phyloP scores from a whole-genome alignment of 371 early-diverging fungal species.

The Thermomucor indicae-seudaticae region DNA sequence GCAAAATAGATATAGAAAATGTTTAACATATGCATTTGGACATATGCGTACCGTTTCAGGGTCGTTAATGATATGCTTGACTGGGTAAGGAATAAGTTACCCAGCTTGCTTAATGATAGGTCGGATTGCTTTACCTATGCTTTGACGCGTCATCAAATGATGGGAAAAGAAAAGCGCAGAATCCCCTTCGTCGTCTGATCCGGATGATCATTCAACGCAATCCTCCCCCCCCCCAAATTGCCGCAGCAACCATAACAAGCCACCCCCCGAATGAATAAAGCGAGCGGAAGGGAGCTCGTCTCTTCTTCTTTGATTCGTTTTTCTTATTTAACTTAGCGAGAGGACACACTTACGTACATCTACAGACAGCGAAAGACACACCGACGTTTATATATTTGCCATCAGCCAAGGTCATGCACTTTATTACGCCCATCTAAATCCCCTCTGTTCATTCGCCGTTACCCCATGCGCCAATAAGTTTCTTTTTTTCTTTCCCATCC shows the following conservation, averaged over 20 bases:
- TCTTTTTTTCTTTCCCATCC: not conserved
- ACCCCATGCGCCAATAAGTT: constrained; percentile 10
- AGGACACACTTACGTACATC: too few species aligned
- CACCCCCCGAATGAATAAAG: not conserved
- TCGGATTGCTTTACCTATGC: too few species aligned
- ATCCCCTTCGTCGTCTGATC: too few species aligned
- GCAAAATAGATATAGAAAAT: not conserved
- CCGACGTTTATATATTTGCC: not conserved
- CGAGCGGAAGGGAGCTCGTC: not conserved
- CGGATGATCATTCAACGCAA: too few species aligned
- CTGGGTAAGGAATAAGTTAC: constrained; percentile 1
- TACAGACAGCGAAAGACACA: too few species aligned
- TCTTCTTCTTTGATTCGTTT: not conserved
- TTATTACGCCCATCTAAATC: constrained; percentile 2
- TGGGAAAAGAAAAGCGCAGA: too few species aligned
- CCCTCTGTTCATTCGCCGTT: constrained; percentile 13
- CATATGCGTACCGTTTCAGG: constrained; percentile 21
- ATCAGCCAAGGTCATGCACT: not conserved
- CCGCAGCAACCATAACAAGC: too few species aligned
- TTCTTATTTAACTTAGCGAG: not conserved
- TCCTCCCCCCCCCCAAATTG: too few species aligned
- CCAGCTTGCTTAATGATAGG: not conserved
- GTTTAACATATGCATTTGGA: not conserved
- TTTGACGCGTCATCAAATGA: too few species aligned
- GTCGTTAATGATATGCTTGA: constrained; percentile 35